phyloP scores from a whole-genome alignment of 345 rosid species.

The Odontarrhena argentea region DNA sequence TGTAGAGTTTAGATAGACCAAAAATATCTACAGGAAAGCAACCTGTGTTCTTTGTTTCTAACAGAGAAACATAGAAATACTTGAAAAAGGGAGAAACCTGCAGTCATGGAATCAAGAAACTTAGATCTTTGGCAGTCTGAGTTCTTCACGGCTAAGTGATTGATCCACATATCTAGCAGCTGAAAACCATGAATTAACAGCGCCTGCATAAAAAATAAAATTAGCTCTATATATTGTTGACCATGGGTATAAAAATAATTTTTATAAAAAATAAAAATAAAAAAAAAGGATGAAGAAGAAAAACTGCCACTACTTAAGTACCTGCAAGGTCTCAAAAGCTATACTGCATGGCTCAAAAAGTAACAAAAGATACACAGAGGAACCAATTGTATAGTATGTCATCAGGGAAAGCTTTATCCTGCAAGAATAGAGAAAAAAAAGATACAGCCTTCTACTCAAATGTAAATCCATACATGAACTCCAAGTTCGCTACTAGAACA shows the following conservation, averaged over 20 bases:
- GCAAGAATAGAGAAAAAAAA: conserved; percentile 22
- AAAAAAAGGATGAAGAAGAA: neutral
- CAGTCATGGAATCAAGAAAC: conserved; percentile 62
- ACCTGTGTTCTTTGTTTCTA: neutral
- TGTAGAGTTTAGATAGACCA: conserved; percentile 5
- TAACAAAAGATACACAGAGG: conserved; percentile 44
- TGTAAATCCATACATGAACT: conserved; percentile 19
- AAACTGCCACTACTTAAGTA: conserved; percentile 27
- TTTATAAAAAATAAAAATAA: neutral
- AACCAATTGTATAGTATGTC: conserved; percentile 43
- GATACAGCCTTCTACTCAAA: conserved; percentile 10
- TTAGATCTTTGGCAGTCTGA: conserved; percentile 65
- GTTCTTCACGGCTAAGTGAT: conserved; percentile 66
- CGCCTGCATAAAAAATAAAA: conserved; percentile 54
- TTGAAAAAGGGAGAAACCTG: conserved; percentile 51
- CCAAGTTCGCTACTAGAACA: conserved; percentile 3
- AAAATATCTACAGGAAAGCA: conserved; percentile 11
- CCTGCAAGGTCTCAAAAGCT: conserved; percentile 51
- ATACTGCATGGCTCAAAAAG: conserved; percentile 50
- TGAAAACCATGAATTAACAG: conserved; percentile 92
- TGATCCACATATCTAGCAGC: conserved; percentile 82
- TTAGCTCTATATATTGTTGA: conserved; percentile 18
- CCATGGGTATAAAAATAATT: conserved; percentile 5
- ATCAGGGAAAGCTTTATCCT: conserved; percentile 47
- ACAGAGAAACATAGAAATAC: conserved; percentile 16